Base-by-base conservation (phyloP, 2,329 filamentous ascomycete species). In the Periconia sp. region DNA sequence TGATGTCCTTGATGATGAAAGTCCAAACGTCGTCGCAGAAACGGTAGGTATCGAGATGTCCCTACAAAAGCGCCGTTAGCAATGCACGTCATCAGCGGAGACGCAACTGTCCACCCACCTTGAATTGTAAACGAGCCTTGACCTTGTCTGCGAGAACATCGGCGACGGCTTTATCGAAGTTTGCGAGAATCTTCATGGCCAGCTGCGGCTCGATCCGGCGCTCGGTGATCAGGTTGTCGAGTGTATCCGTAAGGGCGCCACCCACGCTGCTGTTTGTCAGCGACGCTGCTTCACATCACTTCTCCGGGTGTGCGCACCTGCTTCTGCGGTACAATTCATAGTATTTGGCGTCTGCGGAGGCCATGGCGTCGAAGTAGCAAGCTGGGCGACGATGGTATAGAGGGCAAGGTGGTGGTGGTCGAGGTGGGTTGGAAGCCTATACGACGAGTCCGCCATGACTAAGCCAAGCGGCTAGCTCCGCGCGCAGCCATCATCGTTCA, bases 1-100 rank as follows among this genome's bases (percentile, higher is more conserved):
- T 91, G 42, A 97, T 92, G 57, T 97, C 94, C 74, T 96, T 96
- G 74, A 99, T 95, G 45, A 99, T 82, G 72, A 99, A 99, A 1
- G 94, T 99, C 94, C 94, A 99, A 46, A 99, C 94, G 76, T 99
- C 94, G 74, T 99, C 94, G 77, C 94, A 99, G 81, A 99, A 99
- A 59, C 94, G 88, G 78, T 99, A 99, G 12, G 94, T 97, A 70
- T 97, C 92, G 52, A 99, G 85, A 67, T 95, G 94, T 34, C 94
- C 94, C 92, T 96, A 60, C 29, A 36, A 41, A 28, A 16, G 12
- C 29, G 8, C 40, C 6, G 46, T 67, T 29, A 65, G 55, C 40
- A 36, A 33, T 8, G 30, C 13, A 41, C 33, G 39, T 36, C 41
- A 17, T 24, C 38, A 39, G 13, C 21, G 28, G 7, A 19, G 21